These are phyloP conservation scores for Alternaria angustiovoidea DNA, from an alignment of 2,329 filamentous ascomycete species.

Conservation along the genomic window DNA sequence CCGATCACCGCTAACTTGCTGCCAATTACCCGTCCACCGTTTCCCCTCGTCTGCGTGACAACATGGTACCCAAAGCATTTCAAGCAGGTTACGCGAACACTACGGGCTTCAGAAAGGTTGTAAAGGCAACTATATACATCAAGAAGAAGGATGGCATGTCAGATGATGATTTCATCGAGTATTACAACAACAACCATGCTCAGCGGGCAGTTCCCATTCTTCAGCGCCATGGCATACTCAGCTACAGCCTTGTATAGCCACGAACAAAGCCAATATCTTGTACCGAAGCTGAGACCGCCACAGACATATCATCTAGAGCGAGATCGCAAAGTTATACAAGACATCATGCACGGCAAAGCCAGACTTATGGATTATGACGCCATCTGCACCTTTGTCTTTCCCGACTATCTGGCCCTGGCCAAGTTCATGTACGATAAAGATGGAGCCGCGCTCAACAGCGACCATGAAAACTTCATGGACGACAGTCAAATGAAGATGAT, in stretches of 20 bases:
- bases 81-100: constrained; percentile 57
- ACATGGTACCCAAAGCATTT: constrained; percentile 55
- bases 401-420: constrained; percentile 56
- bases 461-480: constrained; percentile 53
- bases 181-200: constrained; percentile 57
- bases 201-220: constrained; percentile 55
- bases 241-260: constrained; percentile 54
- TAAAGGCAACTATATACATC: constrained; percentile 57
- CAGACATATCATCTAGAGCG: constrained; percentile 57
- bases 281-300: constrained; percentile 11
- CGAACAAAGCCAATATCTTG: background rate
- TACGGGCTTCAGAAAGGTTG: constrained; percentile 57
- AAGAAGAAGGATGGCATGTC: constrained; percentile 58
- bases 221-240: constrained; percentile 55
- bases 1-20: constrained; percentile 8
- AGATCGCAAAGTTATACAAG: constrained; percentile 54
- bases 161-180: constrained; percentile 55
- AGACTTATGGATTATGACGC: constrained; percentile 56
- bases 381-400: constrained; percentile 59
- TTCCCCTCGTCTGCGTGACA: constrained; percentile 25
- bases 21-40: constrained; percentile 10
- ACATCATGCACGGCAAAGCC: constrained; percentile 57
- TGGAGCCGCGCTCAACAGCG: constrained; percentile 49
- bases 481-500: constrained; percentile 55
- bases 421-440: constrained; percentile 58